A percentile compares a stretch with the other conserved stretches of the same genome.
Evolutionary conservation across 495 filamentous ascomycete genomes (phyloP).

Genomic region (Trichoderma reesei): DNA sequence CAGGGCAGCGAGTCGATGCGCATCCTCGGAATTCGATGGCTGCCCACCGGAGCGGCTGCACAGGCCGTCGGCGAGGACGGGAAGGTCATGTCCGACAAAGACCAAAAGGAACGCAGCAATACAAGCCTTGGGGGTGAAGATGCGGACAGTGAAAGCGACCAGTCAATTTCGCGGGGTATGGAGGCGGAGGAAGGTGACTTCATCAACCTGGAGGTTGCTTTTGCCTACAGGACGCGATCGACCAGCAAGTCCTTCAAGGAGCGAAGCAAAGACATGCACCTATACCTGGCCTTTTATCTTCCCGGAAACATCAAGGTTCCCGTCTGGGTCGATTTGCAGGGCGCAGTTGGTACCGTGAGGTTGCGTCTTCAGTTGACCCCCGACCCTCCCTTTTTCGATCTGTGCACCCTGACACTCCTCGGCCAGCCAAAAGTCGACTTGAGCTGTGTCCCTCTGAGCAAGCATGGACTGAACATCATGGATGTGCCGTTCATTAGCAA

Average conservation of each 20-base stretch:
- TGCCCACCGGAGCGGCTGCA: constrained; percentile 54
- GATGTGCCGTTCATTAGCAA: constrained; percentile 60
- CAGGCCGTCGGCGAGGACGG: constrained; percentile 47
- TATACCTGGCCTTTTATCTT: constrained; percentile 60
- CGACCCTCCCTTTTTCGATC: constrained; percentile 82
- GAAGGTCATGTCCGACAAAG: constrained; percentile 27
- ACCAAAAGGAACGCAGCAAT: constrained; percentile 19
- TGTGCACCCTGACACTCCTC: constrained; percentile 89
- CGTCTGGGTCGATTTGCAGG: constrained; percentile 62
- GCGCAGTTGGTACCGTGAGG: constrained; percentile 77
- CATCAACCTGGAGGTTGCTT: constrained; percentile 59
- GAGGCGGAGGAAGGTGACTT: constrained; percentile 68
- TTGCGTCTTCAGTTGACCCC: constrained; percentile 77
- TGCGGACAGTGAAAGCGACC: constrained; percentile 25
- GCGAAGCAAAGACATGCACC: constrained; percentile 59
- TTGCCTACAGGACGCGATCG: constrained; percentile 54
- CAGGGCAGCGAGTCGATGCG: constrained; percentile 57
- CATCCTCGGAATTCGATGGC: constrained; percentile 55
- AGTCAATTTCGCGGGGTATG: constrained; percentile 50
- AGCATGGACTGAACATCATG: constrained; percentile 58
- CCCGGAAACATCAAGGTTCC: constrained; percentile 43
- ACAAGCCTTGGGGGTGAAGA: constrained; percentile 29
- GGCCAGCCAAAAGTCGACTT: constrained; percentile 68
- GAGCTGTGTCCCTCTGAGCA: constrained; percentile 55
- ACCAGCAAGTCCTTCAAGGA: constrained; percentile 45